phyloP scores from a whole-genome alignment of 805 yeast genomes.

The Kuraishia ogatae region DNA sequence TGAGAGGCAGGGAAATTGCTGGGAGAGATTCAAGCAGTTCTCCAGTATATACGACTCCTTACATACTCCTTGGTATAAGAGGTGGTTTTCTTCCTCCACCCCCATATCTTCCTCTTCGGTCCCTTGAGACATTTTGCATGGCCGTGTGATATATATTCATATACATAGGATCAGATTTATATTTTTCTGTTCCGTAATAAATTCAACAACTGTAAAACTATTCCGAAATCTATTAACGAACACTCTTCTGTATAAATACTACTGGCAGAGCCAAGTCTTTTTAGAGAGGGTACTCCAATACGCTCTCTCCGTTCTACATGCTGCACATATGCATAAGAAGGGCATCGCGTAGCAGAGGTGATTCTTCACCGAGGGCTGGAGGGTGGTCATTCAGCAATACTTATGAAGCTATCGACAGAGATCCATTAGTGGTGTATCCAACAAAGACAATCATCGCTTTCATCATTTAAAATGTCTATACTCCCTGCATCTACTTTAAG shows the following conservation, averaged over 20 bases:
- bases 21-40: constrained; percentile 30
- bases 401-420: not conserved
- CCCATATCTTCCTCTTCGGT: not conserved
- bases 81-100: not conserved
- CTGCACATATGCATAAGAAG: not conserved
- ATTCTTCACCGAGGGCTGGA: not conserved
- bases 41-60: constrained; percentile 20
- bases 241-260: no score
- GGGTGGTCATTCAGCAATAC: not conserved
- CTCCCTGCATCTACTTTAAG: constrained; percentile 23
- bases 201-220: no score
- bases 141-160: not conserved
- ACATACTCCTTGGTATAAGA: constrained; percentile 22
- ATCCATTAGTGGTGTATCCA: not conserved
- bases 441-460: not conserved
- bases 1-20: constrained; percentile 26
- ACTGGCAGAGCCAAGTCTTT: no score
- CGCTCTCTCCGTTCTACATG: no score
- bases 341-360: not conserved
- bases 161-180: not conserved
- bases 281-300: no score
- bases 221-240: no score
- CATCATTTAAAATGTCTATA: not conserved
- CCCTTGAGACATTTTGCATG: not conserved
- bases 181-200: no score